phyloP scores from a whole-genome alignment of 805 yeast species.

The Ogataea polymorpha region DNA sequence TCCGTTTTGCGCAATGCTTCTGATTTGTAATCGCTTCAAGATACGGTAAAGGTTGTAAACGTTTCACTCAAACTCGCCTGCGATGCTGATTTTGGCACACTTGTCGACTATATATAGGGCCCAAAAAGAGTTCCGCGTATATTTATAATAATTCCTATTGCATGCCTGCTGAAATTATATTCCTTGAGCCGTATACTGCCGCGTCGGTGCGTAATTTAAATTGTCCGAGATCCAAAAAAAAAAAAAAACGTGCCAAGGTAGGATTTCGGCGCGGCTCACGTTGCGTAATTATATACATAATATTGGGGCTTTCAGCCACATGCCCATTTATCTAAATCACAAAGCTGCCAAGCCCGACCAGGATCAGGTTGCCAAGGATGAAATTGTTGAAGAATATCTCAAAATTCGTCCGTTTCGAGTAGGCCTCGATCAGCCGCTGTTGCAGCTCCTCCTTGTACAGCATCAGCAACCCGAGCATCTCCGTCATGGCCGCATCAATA shows the following conservation, averaged over 20 bases:
- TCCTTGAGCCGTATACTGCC: neutral
- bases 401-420: conserved; percentile 31
- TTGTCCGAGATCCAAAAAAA: neutral
- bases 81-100: no score
- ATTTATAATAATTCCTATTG: neutral
- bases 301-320: neutral
- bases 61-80: no score
- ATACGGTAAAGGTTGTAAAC: no score
- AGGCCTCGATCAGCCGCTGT: conserved; percentile 26
- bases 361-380: conserved; percentile 34
- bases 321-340: conserved; percentile 23
- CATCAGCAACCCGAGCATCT: conserved; percentile 27
- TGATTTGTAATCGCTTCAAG: no score
- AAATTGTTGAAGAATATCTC: conserved; percentile 39
- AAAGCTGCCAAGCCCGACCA: conserved; percentile 38
- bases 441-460: conserved; percentile 34
- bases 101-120: neutral
- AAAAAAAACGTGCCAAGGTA: neutral
- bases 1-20: neutral
- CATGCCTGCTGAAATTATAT: neutral
- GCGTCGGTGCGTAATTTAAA: neutral
- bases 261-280: neutral
- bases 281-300: neutral
- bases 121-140: neutral
- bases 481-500: conserved; percentile 28